A percentile compares a stretch with the other conserved stretches of the same genome.
Evolutionary conservation across 148 eudicot species (phyloP).

Genomic region (Fagopyrum tataricum): DNA sequence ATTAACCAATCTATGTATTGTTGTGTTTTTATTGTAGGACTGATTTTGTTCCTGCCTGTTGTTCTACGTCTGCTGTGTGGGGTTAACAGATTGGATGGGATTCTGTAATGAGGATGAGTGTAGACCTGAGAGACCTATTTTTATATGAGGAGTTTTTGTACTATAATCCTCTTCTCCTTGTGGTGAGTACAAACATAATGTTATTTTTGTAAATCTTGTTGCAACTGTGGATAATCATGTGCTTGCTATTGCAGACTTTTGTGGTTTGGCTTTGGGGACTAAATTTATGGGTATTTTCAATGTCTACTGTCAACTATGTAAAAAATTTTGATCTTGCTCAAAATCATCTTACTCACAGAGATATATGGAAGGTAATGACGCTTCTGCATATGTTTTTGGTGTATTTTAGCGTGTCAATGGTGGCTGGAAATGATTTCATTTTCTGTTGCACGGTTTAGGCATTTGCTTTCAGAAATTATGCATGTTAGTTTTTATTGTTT

Average conservation of each 20-base stretch:
- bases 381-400: background rate
- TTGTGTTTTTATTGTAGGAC: conserved; percentile 5
- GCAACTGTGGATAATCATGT: conserved; percentile 9
- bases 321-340: conserved; percentile 96
- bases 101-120: conserved; percentile 98
- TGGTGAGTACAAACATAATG: conserved; percentile 41
- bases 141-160: conserved; percentile 94
- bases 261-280: conserved; percentile 93
- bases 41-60: background rate
- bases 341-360: conserved; percentile 68
- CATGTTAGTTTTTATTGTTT: background rate
- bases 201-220: conserved; percentile 4
- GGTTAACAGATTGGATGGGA: conserved; percentile 81
- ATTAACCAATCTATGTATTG: no score
- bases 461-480: background rate
- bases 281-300: conserved; percentile 87
- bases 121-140: conserved; percentile 80
- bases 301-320: conserved; percentile 64
- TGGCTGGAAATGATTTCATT: background rate
- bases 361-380: conserved; percentile 79
- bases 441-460: background rate
- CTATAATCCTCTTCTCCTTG: conserved; percentile 92
- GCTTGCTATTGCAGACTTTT: conserved; percentile 57
- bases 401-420: background rate
- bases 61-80: conserved; percentile 4